Conservation (phyloP, 208 protist species). For the Trichomonas tenax region DNA sequence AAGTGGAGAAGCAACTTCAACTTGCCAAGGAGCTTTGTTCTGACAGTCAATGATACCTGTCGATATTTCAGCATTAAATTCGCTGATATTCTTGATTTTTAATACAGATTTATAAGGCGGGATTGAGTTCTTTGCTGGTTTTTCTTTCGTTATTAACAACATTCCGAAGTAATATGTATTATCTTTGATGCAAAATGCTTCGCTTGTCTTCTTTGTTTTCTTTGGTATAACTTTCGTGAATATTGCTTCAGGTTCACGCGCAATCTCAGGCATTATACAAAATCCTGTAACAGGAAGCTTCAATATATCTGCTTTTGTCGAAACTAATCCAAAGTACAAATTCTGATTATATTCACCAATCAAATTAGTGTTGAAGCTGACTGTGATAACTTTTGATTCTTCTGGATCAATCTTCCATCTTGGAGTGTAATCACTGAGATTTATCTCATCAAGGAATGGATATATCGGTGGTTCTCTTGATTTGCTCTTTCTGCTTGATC, state of each 20-base stretch:
- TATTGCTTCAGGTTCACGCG: background rate
- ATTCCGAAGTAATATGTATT: background rate
- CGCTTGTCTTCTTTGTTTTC: background rate
- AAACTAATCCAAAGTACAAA: background rate
- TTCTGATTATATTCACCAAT: background rate
- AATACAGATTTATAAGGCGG: background rate
- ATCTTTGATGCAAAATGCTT: background rate
- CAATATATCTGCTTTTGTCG: background rate
- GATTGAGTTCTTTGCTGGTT: background rate
- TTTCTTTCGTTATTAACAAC: background rate
- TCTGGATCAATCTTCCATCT: background rate
- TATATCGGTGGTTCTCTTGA: background rate
- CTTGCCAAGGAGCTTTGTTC: background rate
- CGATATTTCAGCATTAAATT: background rate
- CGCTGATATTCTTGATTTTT: background rate
- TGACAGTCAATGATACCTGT: background rate
- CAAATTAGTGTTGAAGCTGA: background rate
- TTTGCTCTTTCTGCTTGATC: background rate
- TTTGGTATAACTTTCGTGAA: background rate
- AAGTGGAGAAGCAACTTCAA: background rate
- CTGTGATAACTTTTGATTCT: background rate
- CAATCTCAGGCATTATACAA: background rate
- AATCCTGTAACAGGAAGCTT: background rate
- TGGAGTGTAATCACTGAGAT: background rate
- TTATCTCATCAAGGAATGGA: slow-evolving; percentile 3